Conservation (phyloP, 345 rosid species). For the Hevea brasiliensis region DNA sequence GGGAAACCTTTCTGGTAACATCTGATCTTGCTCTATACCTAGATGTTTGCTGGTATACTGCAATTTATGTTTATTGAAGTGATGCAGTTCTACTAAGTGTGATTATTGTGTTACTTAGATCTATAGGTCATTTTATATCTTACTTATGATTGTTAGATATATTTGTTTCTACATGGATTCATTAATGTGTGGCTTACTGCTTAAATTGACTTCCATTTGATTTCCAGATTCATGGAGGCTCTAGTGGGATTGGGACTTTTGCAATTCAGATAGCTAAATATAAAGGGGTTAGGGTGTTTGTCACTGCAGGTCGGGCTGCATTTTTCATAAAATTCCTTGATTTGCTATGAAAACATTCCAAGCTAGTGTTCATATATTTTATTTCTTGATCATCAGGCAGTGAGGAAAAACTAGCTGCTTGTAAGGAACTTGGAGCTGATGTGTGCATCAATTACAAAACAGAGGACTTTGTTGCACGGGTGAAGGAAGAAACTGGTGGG, state of each 20-base stretch:
- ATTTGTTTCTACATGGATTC: background rate
- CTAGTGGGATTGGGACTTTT: constrained; percentile 91
- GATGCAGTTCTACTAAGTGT: background rate
- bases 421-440: constrained; percentile 91
- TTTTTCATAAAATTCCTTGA: background rate
- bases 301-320: constrained; percentile 69
- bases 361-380: background rate
- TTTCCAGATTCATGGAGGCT: constrained; percentile 86
- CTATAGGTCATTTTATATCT: background rate
- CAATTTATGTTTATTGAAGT: background rate
- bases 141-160: background rate
- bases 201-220: constrained; percentile 16
- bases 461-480: constrained; percentile 79
- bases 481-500: constrained; percentile 80
- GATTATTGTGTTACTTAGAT: background rate
- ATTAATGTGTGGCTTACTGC: background rate
- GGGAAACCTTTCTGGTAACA: constrained; percentile 71
- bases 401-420: constrained; percentile 72
- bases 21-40: background rate
- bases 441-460: constrained; percentile 87
- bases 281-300: constrained; percentile 64
- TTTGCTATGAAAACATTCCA: background rate
- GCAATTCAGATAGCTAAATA: constrained; percentile 83
- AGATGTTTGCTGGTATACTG: background rate
- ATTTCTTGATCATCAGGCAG: constrained; percentile 44